Base-by-base conservation (phyloP, 257 asterid genomes). In the Ligustrum vulgare region DNA sequence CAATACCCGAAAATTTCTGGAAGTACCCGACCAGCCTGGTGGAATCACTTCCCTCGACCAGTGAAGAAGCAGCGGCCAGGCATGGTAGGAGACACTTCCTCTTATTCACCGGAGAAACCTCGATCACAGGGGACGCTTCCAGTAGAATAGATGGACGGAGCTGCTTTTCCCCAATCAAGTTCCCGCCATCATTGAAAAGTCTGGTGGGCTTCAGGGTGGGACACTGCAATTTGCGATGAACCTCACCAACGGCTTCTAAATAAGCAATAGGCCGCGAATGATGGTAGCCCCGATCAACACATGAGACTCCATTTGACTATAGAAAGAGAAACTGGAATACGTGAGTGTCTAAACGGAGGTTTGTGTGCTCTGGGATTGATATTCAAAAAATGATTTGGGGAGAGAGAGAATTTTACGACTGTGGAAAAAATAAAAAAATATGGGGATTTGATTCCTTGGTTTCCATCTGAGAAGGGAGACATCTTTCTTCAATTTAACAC, bases 241-340 rank as follows among this genome's bases (percentile, higher is more conserved):
- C 70, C 88, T 82, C 18, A 80, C 74, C 47, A 80, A 65, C 15
- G 89, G 90, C 79, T 83, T 87, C 32, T 83, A 75, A 10, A 87
- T 94, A 25, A 84, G 82, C 0, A 85, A 73, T 31, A 89, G 81
- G 84, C 91, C 89, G 84, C 85, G 89, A 58, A 84, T 70, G 87
- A 76, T 73, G 78, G 93, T 80, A 84, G 97, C 89, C 89, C 97
- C 93, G 74, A 75, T 75, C 39, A 95, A 89, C 71, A 95, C 92
- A 79, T 94, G 98, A 76, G 98, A 94, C 96, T 89, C 98, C 98
- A 94, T 93, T 80, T 71, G 74, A 77, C 33, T 43, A 16, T 56
- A 72, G 79, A 78, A 86, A 82, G 88, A 70, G 77, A 72, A 67
- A 11, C 43, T 12, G 72, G n/a, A 67, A n/a, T 31, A 58, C 0